Evolutionary conservation across 1,284 basidiomycete genomes (phyloP).

Genomic region (Lentinus polychrous): DNA sequence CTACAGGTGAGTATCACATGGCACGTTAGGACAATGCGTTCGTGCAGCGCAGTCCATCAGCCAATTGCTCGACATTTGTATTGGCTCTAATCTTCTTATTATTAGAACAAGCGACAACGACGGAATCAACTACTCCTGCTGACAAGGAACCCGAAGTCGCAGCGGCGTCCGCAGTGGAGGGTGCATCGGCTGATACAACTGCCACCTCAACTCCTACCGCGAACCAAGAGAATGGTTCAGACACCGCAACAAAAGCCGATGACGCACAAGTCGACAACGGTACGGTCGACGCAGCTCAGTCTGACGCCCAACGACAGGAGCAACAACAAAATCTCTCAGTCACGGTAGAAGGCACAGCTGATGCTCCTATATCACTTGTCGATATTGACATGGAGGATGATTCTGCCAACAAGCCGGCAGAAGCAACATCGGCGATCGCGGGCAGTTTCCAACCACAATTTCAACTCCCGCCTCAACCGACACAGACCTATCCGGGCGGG

Average conservation of each 20-base stretch:
- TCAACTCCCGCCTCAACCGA: constrained; percentile 7
- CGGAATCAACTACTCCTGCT: background rate
- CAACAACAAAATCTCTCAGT: background rate
- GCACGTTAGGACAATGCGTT: too few species aligned
- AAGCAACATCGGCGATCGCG: constrained; percentile 5
- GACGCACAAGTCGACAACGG: too few species aligned
- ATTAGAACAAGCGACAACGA: too few species aligned
- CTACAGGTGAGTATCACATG: too few species aligned
- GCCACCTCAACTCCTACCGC: background rate
- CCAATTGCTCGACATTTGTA: too few species aligned
- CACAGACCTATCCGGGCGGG: constrained; percentile 15
- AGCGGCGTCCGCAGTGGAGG: constrained; percentile 15
- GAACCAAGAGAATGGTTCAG: background rate
- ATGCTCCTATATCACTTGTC: constrained; percentile 36
- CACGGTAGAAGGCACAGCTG: constrained; percentile 20
- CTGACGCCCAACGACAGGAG: too few species aligned
- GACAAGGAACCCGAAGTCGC: constrained; percentile 9
- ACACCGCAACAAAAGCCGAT: constrained; percentile 6
- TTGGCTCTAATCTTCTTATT: too few species aligned
- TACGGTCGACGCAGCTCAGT: too few species aligned
- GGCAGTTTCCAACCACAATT: background rate
- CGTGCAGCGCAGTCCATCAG: too few species aligned
- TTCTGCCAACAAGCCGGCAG: constrained; percentile 10
- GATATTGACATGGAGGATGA: constrained; percentile 47
- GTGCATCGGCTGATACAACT: constrained; percentile 10